A percentile compares a stretch with the other conserved stretches of the same genome.
These are phyloP conservation scores for Euryodendron excelsum DNA, from an alignment of 148 eudicot species.

Conservation along the genomic window DNA sequence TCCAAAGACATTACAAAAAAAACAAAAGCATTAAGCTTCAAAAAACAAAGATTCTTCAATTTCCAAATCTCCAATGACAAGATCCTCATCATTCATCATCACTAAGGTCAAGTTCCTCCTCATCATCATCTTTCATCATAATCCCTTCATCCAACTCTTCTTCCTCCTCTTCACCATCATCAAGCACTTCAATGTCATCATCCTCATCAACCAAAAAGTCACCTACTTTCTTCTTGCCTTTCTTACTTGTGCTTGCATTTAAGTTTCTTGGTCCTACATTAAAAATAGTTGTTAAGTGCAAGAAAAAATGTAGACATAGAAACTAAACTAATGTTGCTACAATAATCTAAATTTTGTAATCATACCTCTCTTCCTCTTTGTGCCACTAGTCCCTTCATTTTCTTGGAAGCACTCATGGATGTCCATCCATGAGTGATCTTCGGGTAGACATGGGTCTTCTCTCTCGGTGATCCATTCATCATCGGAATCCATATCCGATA, in stretches of 20 bases:
- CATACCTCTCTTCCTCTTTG: not conserved
- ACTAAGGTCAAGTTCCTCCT: not conserved
- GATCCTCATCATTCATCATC: not conserved
- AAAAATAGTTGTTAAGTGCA: not conserved
- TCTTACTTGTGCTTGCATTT: not conserved
- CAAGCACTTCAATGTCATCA: not conserved
- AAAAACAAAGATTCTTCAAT: not conserved
- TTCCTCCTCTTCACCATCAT: not conserved
- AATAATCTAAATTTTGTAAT: not conserved
- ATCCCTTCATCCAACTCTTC: not conserved
- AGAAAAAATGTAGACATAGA: not conserved
- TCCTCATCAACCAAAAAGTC: not conserved
- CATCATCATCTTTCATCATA: not conserved
- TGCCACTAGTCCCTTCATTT: not conserved
- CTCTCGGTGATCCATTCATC: not conserved
- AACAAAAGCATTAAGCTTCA: not conserved
- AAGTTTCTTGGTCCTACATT: not conserved
- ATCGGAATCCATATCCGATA: slow-evolving; percentile 1
- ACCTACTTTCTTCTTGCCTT: too few species aligned
- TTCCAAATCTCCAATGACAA: too few species aligned
- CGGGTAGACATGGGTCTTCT: not conserved
- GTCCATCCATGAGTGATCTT: not conserved
- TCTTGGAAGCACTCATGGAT: not conserved
- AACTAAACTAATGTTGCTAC: not conserved
- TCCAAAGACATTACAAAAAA: not conserved